Evolutionary conservation across 164 flowering plant species (phyloP), one percentile per base, ranked within the genome.

Genomic region (Berberis thunbergii): DNA sequence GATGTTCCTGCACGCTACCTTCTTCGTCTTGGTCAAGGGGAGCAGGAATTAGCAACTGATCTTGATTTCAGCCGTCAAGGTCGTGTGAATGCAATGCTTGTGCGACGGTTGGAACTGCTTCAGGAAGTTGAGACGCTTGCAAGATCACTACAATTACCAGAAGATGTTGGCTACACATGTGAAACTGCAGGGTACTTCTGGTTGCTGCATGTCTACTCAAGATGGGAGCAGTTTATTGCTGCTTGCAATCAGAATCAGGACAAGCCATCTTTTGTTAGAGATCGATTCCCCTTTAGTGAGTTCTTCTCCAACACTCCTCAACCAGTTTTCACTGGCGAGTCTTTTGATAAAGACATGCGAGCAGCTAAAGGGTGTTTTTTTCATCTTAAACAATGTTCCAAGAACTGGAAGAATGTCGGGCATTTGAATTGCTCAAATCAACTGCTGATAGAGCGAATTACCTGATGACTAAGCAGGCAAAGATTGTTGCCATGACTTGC

Each of bases 1-100:
- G 99, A 95, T 81, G 99, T 95, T 9, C 99, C 99, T 58, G 97
- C 97, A 60, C 91, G 99, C n/a, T 95, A 95, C 77, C 96, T 94
- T 70, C 99, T 94, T 62, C 93, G 99, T 9, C 77, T 94, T 56
- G 99, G 99, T 80, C 99, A 95, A 77, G 99, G 97, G 41, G 99
- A 95, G 68, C 96, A 95, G 73, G 99, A 95, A 65, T 70, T 95
- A 69, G 97, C 91, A 57, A 95, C 99, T 74, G 99, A 95, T 77
- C 93, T 91, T 63, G 97, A 91, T 70, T 91, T 95, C 75, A 95
- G 99, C 69, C 83, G 97, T 59, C 97, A 95, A 79, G 99, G 97
- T 39, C 96, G 99, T 68, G 99, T 95, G 2, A 95, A 91, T 76
- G 96, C 99, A 1, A 91, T 95, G 99, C 97, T 95, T 69, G 96